A percentile compares a stretch with the other conserved stretches of the same genome.
Evolutionary conservation across 2,329 filamentous ascomycete genomes (phyloP).

Genomic region (Cordyceps tenuipes): DNA sequence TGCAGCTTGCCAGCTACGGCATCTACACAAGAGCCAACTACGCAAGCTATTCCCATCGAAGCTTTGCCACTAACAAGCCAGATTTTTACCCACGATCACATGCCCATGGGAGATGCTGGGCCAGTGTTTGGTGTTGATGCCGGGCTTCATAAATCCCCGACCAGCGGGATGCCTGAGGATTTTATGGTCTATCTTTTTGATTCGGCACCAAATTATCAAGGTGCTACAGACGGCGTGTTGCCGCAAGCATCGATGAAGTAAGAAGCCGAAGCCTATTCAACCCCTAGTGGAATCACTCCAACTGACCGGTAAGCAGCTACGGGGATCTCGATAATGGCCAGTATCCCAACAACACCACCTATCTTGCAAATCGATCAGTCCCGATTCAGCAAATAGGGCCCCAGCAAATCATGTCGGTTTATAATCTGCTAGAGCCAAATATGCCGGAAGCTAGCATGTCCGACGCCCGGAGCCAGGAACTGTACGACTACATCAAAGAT

Average conservation of each 20-base stretch:
- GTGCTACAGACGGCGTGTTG: slow-evolving; percentile 23
- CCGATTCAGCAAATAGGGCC: slow-evolving; percentile 41
- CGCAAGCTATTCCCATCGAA: not conserved
- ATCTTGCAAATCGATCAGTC: not conserved
- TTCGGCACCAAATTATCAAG: slow-evolving; percentile 35
- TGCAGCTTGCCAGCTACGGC: not conserved
- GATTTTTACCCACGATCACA: slow-evolving; percentile 54
- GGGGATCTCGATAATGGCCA: slow-evolving; percentile 38
- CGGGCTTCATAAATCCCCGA: slow-evolving; percentile 73
- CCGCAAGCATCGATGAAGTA: slow-evolving; percentile 38
- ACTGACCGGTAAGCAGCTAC: slow-evolving; percentile 36
- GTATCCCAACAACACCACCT: slow-evolving; percentile 14
- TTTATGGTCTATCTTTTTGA: slow-evolving; percentile 82
- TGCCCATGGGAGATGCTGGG: slow-evolving; percentile 59
- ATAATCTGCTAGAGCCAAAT: slow-evolving; percentile 71
- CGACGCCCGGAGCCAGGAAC: slow-evolving; percentile 75
- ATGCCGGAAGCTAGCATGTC: slow-evolving; percentile 74
- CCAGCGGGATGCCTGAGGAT: slow-evolving; percentile 74
- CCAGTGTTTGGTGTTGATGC: slow-evolving; percentile 82
- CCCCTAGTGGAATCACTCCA: not conserved
- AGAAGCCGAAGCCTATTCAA: slow-evolving; percentile 24
- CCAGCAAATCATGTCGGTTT: slow-evolving; percentile 84
- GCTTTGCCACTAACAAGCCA: slow-evolving; percentile 29
- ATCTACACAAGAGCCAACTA: not conserved
- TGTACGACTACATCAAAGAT: slow-evolving; percentile 72